Percentiles rank a stretch among this genome's conserved stretches.
These are phyloP conservation scores for Phlegmacium glaucopus DNA, from an alignment of 768 basidiomycete genomes.

Conservation along the genomic window DNA sequence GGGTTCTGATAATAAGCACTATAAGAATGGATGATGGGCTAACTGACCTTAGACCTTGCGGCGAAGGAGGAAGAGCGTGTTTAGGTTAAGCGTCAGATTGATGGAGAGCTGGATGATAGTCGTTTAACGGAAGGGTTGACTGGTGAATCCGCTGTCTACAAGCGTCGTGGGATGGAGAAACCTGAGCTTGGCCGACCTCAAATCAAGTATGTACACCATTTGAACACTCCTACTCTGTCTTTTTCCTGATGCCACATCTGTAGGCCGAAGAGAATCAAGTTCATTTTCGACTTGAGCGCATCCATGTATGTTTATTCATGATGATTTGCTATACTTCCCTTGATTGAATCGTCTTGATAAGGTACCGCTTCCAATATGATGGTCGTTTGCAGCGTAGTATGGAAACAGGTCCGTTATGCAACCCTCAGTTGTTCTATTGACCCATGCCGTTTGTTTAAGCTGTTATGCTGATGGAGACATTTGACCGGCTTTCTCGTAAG, in stretches of 20 bases:
- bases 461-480: conserved; percentile 75
- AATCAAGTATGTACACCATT: conserved; percentile 44
- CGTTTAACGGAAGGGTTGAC: conserved; percentile 65
- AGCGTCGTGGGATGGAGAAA: conserved; percentile 66
- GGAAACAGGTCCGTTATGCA: conserved; percentile 49
- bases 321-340: neutral
- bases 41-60: conserved; percentile 49
- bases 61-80: conserved; percentile 69
- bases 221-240: neutral
- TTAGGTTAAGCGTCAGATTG: conserved; percentile 69
- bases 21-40: neutral
- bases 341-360: conserved; percentile 15
- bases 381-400: conserved; percentile 59
- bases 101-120: conserved; percentile 67
- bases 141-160: conserved; percentile 68
- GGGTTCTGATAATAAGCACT: conserved; percentile 23
- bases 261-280: conserved; percentile 66
- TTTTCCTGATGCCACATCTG: neutral
- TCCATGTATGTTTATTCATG: conserved; percentile 47
- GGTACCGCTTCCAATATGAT: conserved; percentile 75
- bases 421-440: neutral
- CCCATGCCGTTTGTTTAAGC: conserved; percentile 29
- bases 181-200: conserved; percentile 67
- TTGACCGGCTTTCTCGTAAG: conserved; percentile 56
- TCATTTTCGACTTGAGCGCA: conserved; percentile 67